Conservation (phyloP, 140 eudicot genomes). For the Cichorium intybus region DNA sequence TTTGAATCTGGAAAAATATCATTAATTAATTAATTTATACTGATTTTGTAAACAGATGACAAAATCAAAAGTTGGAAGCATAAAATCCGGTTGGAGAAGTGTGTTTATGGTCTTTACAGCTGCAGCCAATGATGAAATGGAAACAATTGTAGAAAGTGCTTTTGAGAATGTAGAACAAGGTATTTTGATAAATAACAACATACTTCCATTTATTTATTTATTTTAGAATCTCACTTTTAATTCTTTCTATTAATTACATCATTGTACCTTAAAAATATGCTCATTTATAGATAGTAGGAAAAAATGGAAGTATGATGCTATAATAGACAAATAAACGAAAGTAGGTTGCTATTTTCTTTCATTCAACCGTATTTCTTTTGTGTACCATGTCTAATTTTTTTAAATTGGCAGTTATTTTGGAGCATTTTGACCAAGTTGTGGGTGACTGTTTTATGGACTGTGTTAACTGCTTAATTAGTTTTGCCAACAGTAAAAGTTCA, state of each 20-base stretch:
- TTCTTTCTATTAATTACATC: too few species aligned
- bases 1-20: too few species aligned
- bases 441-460: conserved; percentile 96
- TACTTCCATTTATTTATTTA: background rate
- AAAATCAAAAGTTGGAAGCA: conserved; percentile 42
- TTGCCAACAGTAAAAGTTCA: conserved; percentile 88
- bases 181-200: too few species aligned
- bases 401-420: conserved; percentile 67
- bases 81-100: conserved; percentile 60
- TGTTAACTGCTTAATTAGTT: conserved; percentile 86
- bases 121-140: conserved; percentile 82
- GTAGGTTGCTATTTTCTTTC: background rate
- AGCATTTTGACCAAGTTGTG: conserved; percentile 94
- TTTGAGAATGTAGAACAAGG: conserved; percentile 98
- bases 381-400: conserved; percentile 25
- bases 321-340: background rate
- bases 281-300: too few species aligned
- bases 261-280: background rate
- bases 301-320: background rate
- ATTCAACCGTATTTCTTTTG: background rate
- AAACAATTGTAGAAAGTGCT: conserved; percentile 90
- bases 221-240: too few species aligned
- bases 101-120: conserved; percentile 80
- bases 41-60: conserved; percentile 31
- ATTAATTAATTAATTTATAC: conserved; percentile 8